Evolutionary conservation across 495 filamentous ascomycete species (phyloP).

Genomic region (Penicillium flavigenum): DNA sequence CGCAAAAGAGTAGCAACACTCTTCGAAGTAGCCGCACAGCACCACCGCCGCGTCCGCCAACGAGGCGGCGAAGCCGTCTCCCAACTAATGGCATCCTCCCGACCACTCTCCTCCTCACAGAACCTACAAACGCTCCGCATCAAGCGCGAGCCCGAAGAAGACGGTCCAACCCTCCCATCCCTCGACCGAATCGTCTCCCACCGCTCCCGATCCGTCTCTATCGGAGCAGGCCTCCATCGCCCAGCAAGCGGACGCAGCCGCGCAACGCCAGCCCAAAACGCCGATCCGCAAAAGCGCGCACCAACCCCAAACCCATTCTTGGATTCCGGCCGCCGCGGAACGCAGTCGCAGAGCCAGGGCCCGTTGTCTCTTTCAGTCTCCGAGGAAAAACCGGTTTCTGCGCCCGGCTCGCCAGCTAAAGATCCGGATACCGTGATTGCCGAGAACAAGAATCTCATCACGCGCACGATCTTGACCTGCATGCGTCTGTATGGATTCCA

Average conservation of each 20-base stretch:
- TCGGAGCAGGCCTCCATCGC: conserved; percentile 36
- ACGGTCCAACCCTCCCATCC: conserved; percentile 27
- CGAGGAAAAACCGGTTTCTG: conserved; percentile 16
- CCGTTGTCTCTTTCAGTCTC: conserved; percentile 22
- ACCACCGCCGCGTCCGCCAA: conserved; percentile 52
- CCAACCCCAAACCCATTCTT: conserved; percentile 32
- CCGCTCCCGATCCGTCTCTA: conserved; percentile 40
- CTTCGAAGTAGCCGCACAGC: conserved; percentile 60
- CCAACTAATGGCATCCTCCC: conserved; percentile 50
- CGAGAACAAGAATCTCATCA: conserved; percentile 45
- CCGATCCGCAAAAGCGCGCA: conserved; percentile 28
- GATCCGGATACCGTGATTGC: conserved; percentile 39
- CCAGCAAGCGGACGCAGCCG: conserved; percentile 24
- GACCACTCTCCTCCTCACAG: conserved; percentile 35
- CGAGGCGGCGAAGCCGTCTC: conserved; percentile 57
- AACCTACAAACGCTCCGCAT: conserved; percentile 37
- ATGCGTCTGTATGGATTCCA: conserved; percentile 65
- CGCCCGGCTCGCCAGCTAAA: conserved; percentile 27
- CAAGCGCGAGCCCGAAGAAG: conserved; percentile 45
- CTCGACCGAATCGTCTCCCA: conserved; percentile 35
- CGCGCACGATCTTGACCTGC: conserved; percentile 55
- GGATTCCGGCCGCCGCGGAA: conserved; percentile 22
- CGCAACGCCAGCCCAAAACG: conserved; percentile 10
- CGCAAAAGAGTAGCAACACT: conserved; percentile 54
- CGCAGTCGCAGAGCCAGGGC: conserved; percentile 15